Evolutionary conservation across 139 green algal species (phyloP).

Genomic region (Zygnema cylindricum): DNA sequence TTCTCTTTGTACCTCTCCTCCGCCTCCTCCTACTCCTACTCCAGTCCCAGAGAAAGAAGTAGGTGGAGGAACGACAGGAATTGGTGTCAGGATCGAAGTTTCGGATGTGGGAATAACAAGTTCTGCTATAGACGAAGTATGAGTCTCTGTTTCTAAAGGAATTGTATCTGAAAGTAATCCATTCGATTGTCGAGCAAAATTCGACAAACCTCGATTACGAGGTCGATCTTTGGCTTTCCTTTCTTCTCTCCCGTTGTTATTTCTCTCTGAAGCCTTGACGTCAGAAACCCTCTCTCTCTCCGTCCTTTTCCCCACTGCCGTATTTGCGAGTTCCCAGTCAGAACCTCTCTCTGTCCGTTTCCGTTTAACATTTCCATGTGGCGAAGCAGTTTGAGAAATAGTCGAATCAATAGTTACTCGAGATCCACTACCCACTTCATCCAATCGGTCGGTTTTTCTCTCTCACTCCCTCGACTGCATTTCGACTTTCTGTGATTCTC

Average conservation of each 20-base stretch:
- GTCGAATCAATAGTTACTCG: neutral
- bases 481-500: neutral
- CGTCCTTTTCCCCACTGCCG: neutral
- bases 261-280: neutral
- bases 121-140: too few relatives aligned
- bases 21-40: neutral
- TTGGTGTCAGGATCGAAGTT: neutral
- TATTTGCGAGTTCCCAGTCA: neutral
- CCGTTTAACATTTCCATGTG: conserved; percentile 11
- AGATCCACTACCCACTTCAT: neutral
- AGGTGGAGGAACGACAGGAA: neutral
- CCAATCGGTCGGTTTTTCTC: neutral
- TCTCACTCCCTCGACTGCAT: neutral
- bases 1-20: neutral
- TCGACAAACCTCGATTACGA: neutral
- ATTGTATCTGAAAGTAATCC: neutral
- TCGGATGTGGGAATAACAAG: neutral
- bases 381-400: neutral
- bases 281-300: neutral
- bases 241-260: neutral
- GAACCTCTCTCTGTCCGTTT: conserved; percentile 5
- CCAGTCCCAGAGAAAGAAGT: neutral
- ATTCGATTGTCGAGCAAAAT: neutral
- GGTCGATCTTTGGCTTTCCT: neutral
- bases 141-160: neutral